Evolutionary conservation across 2,329 filamentous ascomycete species (phyloP).

Genomic region (Beauveria scarabaeidicola): DNA sequence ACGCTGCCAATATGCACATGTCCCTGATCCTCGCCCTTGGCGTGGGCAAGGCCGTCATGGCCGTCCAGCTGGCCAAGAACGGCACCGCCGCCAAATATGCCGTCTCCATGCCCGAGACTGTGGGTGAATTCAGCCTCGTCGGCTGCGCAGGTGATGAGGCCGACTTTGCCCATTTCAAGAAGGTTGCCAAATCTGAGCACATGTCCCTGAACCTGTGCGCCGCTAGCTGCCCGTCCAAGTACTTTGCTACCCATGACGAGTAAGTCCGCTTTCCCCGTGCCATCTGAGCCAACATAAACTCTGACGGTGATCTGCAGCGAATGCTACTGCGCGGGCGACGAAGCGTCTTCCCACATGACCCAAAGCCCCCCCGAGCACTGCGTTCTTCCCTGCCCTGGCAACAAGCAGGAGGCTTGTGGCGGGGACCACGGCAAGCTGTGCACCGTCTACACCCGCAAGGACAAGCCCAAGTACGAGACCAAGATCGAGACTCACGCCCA

Average conservation of each 20-base stretch:
- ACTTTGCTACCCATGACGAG: conserved; percentile 19
- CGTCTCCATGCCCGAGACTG: not conserved
- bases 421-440: conserved; percentile 5
- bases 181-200: conserved; percentile 7
- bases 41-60: conserved; percentile 23
- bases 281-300: not conserved
- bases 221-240: conserved; percentile 17
- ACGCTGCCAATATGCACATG: conserved; percentile 21
- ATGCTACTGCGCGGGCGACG: conserved; percentile 18
- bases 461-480: conserved; percentile 17
- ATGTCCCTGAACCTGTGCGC: conserved; percentile 21
- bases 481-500: conserved; percentile 20
- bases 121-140: conserved; percentile 7
- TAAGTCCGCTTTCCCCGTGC: conserved; percentile 11
- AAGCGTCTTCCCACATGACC: conserved; percentile 11
- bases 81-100: not conserved
- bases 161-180: conserved; percentile 21
- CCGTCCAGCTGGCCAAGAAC: conserved; percentile 14
- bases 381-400: conserved; percentile 14
- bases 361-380: conserved; percentile 12
- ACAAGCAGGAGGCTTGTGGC: conserved; percentile 13
- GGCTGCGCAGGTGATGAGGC: conserved; percentile 22
- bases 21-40: conserved; percentile 22
- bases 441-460: conserved; percentile 12
- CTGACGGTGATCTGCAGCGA: conserved; percentile 9